Evolutionary conservation across 139 green algal species (phyloP).

Genomic region (Chlamydomonas urium): DNA sequence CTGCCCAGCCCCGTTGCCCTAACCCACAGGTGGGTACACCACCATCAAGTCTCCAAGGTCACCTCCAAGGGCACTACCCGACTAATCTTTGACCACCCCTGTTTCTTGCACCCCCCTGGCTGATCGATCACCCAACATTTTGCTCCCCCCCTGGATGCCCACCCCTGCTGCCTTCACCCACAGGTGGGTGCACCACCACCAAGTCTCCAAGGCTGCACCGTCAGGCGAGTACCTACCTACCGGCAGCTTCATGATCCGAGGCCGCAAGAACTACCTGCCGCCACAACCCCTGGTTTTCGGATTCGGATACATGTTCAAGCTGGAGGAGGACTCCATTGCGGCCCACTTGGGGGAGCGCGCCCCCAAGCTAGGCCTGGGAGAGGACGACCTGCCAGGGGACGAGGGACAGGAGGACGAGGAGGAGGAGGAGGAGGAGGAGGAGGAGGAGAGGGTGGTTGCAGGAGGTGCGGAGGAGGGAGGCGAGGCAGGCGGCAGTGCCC

Average conservation of each 20-base stretch:
- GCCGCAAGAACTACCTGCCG: slow-evolving; percentile 95
- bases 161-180: no score
- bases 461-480: background rate
- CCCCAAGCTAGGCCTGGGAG: slow-evolving; percentile 14
- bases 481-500: slow-evolving; percentile 1
- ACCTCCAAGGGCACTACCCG: no score
- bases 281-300: slow-evolving; percentile 88
- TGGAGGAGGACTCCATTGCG: slow-evolving; percentile 77
- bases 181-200: no score
- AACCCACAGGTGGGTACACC: no score
- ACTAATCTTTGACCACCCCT: no score
- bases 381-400: slow-evolving; percentile 10
- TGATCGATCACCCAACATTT: no score
- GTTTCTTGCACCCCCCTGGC: no score
- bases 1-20: no score
- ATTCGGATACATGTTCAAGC: slow-evolving; percentile 53
- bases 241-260: slow-evolving; percentile 90
- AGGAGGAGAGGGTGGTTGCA: background rate
- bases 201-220: slow-evolving; percentile 92
- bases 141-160: no score
- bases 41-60: no score
- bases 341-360: slow-evolving; percentile 81
- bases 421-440: background rate
- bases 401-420: slow-evolving; percentile 1
- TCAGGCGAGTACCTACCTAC: slow-evolving; percentile 89